These are phyloP conservation scores for Russula lepida DNA, from an alignment of 768 basidiomycete genomes.

Conservation along the genomic window DNA sequence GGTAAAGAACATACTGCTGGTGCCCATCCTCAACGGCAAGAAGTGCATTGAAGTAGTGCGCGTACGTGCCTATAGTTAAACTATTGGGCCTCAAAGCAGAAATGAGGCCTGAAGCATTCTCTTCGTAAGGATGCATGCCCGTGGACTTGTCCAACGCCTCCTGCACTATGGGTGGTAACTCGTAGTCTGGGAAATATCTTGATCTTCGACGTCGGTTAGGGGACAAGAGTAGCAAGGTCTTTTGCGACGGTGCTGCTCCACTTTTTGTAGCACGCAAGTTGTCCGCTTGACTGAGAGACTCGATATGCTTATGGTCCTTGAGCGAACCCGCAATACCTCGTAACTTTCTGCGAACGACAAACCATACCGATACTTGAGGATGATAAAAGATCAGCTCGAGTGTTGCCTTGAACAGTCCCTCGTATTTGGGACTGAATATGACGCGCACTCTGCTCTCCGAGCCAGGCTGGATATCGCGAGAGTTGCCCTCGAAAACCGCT, in stretches of 20 bases:
- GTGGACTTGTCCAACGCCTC: background rate
- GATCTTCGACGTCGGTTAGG: background rate
- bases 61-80: slow-evolving; percentile 6
- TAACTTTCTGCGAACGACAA: background rate
- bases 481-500: background rate
- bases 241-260: background rate
- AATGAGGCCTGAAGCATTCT: background rate
- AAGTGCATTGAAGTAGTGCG: slow-evolving; percentile 5
- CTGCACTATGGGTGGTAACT: slow-evolving; percentile 2
- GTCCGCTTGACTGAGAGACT: background rate
- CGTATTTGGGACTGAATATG: slow-evolving; percentile 9
- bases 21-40: slow-evolving; percentile 28
- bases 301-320: slow-evolving; percentile 1
- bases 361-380: background rate
- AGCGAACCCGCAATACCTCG: slow-evolving; percentile 8
- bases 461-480: background rate
- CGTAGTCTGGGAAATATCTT: slow-evolving; percentile 3
- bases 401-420: slow-evolving; percentile 5
- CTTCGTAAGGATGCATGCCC: background rate
- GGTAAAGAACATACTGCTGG: slow-evolving; percentile 39
- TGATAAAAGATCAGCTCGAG: slow-evolving; percentile 12
- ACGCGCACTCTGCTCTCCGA: background rate
- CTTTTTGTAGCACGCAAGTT: no score
- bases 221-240: background rate
- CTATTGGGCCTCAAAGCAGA: background rate